phyloP scores from a whole-genome alignment of 1,139 yeast genomes.

The Suhomyces atakaporum region DNA sequence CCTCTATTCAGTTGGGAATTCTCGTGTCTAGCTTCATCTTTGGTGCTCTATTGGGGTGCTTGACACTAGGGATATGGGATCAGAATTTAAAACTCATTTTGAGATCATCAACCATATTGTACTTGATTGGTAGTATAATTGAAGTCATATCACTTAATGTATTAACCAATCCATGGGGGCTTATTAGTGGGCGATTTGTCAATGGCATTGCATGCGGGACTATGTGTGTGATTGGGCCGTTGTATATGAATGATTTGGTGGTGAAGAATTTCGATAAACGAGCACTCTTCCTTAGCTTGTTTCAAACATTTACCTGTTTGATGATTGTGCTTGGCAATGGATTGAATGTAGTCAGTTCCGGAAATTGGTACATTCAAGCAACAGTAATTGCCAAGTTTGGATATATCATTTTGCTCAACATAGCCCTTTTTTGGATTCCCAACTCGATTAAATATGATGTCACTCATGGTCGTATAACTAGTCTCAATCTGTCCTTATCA shows the following conservation, averaged over 20 bases:
- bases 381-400: conserved; percentile 14
- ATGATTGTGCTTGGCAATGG: too few relatives aligned
- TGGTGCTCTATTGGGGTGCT: conserved; percentile 33
- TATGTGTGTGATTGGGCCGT: conserved; percentile 27
- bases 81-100: conserved; percentile 13
- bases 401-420: conserved; percentile 11
- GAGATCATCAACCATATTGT: conserved; percentile 13
- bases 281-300: too few relatives aligned
- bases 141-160: conserved; percentile 15
- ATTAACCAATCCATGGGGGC: conserved; percentile 15
- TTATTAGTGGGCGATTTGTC: conserved; percentile 24
- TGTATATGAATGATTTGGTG: too few relatives aligned
- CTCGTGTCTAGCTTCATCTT: conserved; percentile 30
- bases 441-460: too few relatives aligned
- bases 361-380: too few relatives aligned
- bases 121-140: conserved; percentile 19
- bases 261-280: too few relatives aligned
- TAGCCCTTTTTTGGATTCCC: conserved; percentile 11
- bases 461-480: too few relatives aligned
- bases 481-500: too few relatives aligned
- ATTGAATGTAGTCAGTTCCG: too few relatives aligned
- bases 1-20: conserved; percentile 20
- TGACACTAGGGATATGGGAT: conserved; percentile 16
- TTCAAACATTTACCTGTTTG: too few relatives aligned
- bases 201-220: conserved; percentile 32